Percentiles rank a stretch among this genome's conserved stretches.
Conservation (phyloP, 139 green algal species). For the Picochlorum sp. region DNA sequence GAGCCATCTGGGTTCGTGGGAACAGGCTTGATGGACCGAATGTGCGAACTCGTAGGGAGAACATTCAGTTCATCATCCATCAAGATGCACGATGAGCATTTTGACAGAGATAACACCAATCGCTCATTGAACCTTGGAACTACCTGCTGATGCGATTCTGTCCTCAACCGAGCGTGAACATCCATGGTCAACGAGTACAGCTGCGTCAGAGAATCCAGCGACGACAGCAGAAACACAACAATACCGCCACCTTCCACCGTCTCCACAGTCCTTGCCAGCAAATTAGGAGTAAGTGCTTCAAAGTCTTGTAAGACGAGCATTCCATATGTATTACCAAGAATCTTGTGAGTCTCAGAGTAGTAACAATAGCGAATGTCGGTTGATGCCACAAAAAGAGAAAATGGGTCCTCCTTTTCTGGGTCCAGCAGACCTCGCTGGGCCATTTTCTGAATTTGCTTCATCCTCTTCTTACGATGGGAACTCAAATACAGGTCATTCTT, state of each 20-base stretch:
- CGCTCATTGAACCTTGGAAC: constrained; percentile 93
- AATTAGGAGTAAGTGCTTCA: constrained; percentile 96
- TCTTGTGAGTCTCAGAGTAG: constrained; percentile 94
- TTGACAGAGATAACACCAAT: constrained; percentile 86
- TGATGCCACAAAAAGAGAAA: constrained; percentile 86
- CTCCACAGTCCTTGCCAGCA: constrained; percentile 94
- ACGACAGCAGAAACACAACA: constrained; percentile 86
- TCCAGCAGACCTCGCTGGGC: constrained; percentile 83
- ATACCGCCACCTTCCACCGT: constrained; percentile 95
- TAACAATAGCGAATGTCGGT: constrained; percentile 98
- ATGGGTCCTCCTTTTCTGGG: constrained; percentile 95
- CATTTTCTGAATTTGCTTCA: constrained; percentile 96
- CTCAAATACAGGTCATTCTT: constrained; percentile 93
- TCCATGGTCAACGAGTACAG: constrained; percentile 98
- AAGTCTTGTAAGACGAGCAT: constrained; percentile 99
- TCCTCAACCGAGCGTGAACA: constrained; percentile 83
- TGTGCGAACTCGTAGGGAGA: constrained; percentile 77
- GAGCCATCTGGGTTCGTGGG: constrained; percentile 40
- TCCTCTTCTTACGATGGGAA: constrained; percentile 87
- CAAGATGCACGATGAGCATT: constrained; percentile 72
- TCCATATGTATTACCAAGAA: constrained; percentile 95
- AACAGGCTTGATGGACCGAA: constrained; percentile 57
- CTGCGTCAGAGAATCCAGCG: constrained; percentile 76
- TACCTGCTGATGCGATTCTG: constrained; percentile 81
- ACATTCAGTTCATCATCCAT: constrained; percentile 99